Percentiles rank a stretch among this genome's conserved stretches.
Conservation (phyloP, 192 early-diverging fungal genomes). For the Coemansia sp. region DNA sequence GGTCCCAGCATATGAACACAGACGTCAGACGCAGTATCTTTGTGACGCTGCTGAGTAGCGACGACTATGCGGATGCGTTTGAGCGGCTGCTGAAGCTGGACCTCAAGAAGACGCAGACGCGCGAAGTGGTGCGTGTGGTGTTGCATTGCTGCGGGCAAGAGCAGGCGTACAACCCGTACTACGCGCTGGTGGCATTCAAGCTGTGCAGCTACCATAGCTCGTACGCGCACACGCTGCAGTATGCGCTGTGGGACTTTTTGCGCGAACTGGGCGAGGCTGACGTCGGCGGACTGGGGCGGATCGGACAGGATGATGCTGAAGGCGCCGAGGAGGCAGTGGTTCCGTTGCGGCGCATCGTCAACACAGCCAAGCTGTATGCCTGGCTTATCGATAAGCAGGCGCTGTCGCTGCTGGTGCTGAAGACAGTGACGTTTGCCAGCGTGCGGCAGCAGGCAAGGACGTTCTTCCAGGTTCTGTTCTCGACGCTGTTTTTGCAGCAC, state of each 20-base stretch:
- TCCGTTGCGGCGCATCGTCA: slow-evolving; percentile 71
- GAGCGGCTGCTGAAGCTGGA: slow-evolving; percentile 80
- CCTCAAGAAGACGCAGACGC: slow-evolving; percentile 88
- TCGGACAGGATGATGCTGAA: slow-evolving; percentile 21
- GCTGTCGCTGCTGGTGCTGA: slow-evolving; percentile 70
- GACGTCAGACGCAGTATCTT: slow-evolving; percentile 91
- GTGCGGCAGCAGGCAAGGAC: slow-evolving; percentile 59
- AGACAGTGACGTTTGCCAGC: slow-evolving; percentile 73
- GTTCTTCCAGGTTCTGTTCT: slow-evolving; percentile 72
- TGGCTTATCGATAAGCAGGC: slow-evolving; percentile 68
- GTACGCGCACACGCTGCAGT: slow-evolving; percentile 91
- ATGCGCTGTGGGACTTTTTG: slow-evolving; percentile 92
- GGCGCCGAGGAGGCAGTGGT: slow-evolving; percentile 52
- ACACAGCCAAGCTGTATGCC: slow-evolving; percentile 84
- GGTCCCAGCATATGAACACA: slow-evolving; percentile 94
- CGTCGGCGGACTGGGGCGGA: slow-evolving; percentile 66
- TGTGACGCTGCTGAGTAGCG: slow-evolving; percentile 85
- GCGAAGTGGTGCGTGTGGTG: slow-evolving; percentile 91
- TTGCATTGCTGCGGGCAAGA: slow-evolving; percentile 89
- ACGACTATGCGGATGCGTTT: slow-evolving; percentile 93
- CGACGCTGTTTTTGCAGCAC: slow-evolving; percentile 66
- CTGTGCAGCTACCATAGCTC: slow-evolving; percentile 76
- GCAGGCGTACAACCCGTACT: slow-evolving; percentile 90
- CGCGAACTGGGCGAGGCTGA: slow-evolving; percentile 80
- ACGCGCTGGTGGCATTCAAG: slow-evolving; percentile 78